Conservation (phyloP, 441 rosid species). For the Eutrema salsugineum region DNA sequence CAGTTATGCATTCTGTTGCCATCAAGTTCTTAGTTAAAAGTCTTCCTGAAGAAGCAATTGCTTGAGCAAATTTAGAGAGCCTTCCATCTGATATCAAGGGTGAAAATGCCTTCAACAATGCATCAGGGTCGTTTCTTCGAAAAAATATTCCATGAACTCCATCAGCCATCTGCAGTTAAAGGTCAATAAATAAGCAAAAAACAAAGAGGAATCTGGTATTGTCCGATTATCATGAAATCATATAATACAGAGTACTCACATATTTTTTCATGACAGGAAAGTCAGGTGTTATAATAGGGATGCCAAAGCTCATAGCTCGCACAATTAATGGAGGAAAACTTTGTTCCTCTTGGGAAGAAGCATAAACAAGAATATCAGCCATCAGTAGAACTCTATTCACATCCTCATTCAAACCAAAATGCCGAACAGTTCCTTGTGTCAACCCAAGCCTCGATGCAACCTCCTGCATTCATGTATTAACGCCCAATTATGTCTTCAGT, state of each 20-base stretch:
- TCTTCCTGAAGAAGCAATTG: slow-evolving; percentile 81
- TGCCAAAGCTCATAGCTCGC: slow-evolving; percentile 91
- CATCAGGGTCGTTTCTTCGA: slow-evolving; percentile 63
- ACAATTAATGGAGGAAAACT: slow-evolving; percentile 78
- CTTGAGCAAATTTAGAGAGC: slow-evolving; percentile 69
- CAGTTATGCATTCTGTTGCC: slow-evolving; percentile 75
- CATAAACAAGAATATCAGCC: slow-evolving; percentile 92
- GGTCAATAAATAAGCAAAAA: slow-evolving; percentile 20
- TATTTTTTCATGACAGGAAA: slow-evolving; percentile 74
- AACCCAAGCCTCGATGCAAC: slow-evolving; percentile 81
- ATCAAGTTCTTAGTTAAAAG: slow-evolving; percentile 73
- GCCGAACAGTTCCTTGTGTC: slow-evolving; percentile 58
- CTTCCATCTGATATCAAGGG: slow-evolving; percentile 73
- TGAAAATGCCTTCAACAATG: slow-evolving; percentile 71
- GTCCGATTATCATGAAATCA: slow-evolving; percentile 16
- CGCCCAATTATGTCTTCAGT: slow-evolving; percentile 1
- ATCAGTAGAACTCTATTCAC: slow-evolving; percentile 65
- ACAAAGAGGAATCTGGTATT: background rate
- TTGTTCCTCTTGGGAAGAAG: slow-evolving; percentile 96
- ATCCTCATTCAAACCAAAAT: slow-evolving; percentile 77
- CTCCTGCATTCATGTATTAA: slow-evolving; percentile 48
- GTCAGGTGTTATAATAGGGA: slow-evolving; percentile 79
- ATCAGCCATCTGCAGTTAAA: slow-evolving; percentile 61
- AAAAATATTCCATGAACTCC: slow-evolving; percentile 69
- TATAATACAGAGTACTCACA: slow-evolving; percentile 43